Evolutionary conservation across 345 rosid species (phyloP), one percentile per base, ranked within the genome.

Genomic region (Camelina neglecta): DNA sequence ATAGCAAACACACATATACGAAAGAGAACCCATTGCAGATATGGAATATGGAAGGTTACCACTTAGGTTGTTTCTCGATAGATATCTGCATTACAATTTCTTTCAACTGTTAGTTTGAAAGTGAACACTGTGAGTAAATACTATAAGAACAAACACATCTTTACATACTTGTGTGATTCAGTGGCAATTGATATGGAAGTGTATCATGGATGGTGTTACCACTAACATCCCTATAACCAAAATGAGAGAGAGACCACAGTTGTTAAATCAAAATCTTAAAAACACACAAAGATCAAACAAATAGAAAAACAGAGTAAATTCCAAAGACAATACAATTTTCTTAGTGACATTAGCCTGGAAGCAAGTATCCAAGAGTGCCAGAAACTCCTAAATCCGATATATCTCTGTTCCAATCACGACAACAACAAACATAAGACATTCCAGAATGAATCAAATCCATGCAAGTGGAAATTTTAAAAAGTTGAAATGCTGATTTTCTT

Each of bases 81-180:
- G 87, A 81, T 96, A 91, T 74, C 99, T 96, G 87, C 86, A 86
- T 74, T n/a, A 59, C 31, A 42, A 3, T 63, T 73, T 31, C 59
- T 16, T 63, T 70, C 24, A 18, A 21, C 24, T 23, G 75, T 73
- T 68, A 62, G 75, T 11, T 44, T 47, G 24, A 74, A 36, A 18
- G 2, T 68, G 26, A 56, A 56, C 11, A 29, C 10, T 55, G 16
- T 53, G 29, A 54, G 1, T 39, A 67, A 36, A 24, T 18, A 12
- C 33, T 3, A 12, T 1, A 67, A 41, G 35, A 67, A 16, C 41
- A 65, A 45, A 67, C 24, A 45, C 59, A 77, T 55, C 77, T 74
- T 88, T 96, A 96, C 99, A 93, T 73, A 90, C 87, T 88, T 11
- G 99, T 91, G 83, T 93, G 92, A 84, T 93, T 96, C 4, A 93